Conservation (phyloP, 2,329 filamentous ascomycete species). For the Ceratocystis cacaofunesta region DNA sequence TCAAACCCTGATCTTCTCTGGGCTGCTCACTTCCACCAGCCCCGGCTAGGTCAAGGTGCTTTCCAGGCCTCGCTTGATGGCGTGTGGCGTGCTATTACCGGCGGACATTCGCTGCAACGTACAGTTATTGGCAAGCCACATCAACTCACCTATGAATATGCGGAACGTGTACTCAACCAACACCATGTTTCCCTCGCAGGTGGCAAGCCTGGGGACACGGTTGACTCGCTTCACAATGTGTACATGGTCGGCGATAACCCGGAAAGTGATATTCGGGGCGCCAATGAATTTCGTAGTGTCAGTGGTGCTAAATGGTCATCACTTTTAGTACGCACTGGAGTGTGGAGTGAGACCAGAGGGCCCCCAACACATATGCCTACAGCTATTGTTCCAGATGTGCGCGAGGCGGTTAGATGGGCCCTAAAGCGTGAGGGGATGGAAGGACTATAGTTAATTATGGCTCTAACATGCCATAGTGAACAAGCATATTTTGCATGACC, state of each 20-base stretch:
- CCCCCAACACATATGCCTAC: conserved; percentile 46
- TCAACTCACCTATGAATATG: conserved; percentile 63
- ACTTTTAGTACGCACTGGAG: conserved; percentile 66
- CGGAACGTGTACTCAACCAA: conserved; percentile 54
- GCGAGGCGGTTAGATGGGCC: conserved; percentile 63
- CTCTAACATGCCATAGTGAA: too few relatives aligned
- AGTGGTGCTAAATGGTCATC: conserved; percentile 61
- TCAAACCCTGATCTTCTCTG: conserved; percentile 84
- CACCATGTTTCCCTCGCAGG: conserved; percentile 33
- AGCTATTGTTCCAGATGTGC: conserved; percentile 57
- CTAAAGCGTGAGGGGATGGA: conserved; percentile 40
- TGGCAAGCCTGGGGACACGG: conserved; percentile 7
- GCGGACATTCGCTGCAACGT: conserved; percentile 43
- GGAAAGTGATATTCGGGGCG: conserved; percentile 78
- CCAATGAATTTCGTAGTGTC: conserved; percentile 56
- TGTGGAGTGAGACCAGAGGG: conserved; percentile 39
- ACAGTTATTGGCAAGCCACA: conserved; percentile 74
- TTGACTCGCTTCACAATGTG: conserved; percentile 47
- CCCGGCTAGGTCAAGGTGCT: conserved; percentile 79
- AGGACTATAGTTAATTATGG: conserved; percentile 21
- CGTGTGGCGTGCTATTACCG: conserved; percentile 60
- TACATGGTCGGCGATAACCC: conserved; percentile 94
- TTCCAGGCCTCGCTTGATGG: conserved; percentile 73
- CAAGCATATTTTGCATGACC: not conserved
- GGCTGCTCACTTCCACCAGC: conserved; percentile 71